phyloP scores from a whole-genome alignment of 139 green algal genomes.

The Parachlorella kessleri region DNA sequence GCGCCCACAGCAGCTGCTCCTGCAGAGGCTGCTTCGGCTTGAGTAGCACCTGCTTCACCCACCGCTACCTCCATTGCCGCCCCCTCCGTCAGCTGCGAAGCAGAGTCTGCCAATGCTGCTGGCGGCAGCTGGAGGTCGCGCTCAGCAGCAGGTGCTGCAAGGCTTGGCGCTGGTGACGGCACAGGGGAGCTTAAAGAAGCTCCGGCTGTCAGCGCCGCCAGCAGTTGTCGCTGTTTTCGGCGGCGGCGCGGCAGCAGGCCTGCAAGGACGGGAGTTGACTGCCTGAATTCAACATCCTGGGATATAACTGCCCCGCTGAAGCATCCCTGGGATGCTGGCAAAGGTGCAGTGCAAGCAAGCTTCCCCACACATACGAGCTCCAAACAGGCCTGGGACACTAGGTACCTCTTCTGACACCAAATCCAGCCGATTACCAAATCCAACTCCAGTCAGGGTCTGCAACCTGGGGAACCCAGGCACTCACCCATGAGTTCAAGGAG shows the following conservation, averaged over 20 bases:
- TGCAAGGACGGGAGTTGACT: too few species aligned
- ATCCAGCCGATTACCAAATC: background rate
- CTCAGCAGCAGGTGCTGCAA: background rate
- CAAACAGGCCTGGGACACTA: too few species aligned
- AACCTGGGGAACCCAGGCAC: too few species aligned
- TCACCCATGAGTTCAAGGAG: slow-evolving; percentile 50
- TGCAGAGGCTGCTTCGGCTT: background rate
- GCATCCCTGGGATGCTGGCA: too few species aligned
- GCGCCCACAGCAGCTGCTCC: too few species aligned
- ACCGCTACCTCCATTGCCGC: background rate
- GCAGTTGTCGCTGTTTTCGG: slow-evolving; percentile 42
- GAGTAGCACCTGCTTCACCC: background rate
- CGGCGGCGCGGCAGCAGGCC: slow-evolving; percentile 44
- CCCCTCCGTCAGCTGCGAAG: background rate
- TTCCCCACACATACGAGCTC: too few species aligned
- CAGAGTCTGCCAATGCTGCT: background rate
- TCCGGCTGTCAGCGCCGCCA: slow-evolving; percentile 31
- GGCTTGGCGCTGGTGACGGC: background rate
- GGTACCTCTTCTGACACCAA: background rate
- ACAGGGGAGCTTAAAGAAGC: background rate
- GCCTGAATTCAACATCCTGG: too few species aligned
- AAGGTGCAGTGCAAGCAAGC: too few species aligned
- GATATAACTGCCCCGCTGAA: too few species aligned
- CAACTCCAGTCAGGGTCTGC: background rate
- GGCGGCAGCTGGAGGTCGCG: background rate